Base-by-base conservation (phyloP, 768 basidiomycete species). In the Tremella fuciformis region DNA sequence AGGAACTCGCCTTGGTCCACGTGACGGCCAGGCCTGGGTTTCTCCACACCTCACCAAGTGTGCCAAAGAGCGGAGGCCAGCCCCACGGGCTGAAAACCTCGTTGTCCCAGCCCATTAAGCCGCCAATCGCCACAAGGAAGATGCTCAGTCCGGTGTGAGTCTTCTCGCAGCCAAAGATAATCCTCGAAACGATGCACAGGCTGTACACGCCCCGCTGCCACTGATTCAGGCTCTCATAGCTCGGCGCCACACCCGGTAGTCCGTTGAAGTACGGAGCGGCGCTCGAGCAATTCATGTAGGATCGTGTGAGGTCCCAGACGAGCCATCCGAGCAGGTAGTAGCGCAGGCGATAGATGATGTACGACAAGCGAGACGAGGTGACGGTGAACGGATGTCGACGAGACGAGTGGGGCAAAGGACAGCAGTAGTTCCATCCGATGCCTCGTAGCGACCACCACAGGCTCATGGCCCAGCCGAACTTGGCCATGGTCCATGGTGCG, bases 11-110 rank as follows among this genome's bases (percentile, higher is more conserved):
- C 46, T 50, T 66, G 3, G 69, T 66, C 71, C 71, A 73, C 62
- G 67, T 65, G 19, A 52, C 63, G 13, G 60, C 51, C 42, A 73
- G 41, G 11, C 69, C 69, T n/a, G 71, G 69, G 57, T 64, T 53
- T 38, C 22, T 54, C 66, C 66, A 70, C 19, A 73, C 21, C n/a
- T 73, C 61, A 1, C 29, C 22, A 25, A 69, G 34, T 13, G 38
- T 48, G 7, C 68, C 71, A 53, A 70, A 69, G 3, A 69, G 22
- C 46, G 71, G 71, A 8, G 71, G 65, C 59, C 62, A 70, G 13
- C 71, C 71, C 65, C 65, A 73, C 9, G 69, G 69, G 24, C 52
- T 59, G 50, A 55, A 70, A 51, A 66, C 40, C 37, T 73, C 69
- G 1, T 62, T 64, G 38, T 70, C 62, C 64, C 65, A 67, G 3